These are phyloP conservation scores for Entophlyctis helioformis DNA, from an alignment of 192 early-diverging fungal species.

Conservation along the genomic window DNA sequence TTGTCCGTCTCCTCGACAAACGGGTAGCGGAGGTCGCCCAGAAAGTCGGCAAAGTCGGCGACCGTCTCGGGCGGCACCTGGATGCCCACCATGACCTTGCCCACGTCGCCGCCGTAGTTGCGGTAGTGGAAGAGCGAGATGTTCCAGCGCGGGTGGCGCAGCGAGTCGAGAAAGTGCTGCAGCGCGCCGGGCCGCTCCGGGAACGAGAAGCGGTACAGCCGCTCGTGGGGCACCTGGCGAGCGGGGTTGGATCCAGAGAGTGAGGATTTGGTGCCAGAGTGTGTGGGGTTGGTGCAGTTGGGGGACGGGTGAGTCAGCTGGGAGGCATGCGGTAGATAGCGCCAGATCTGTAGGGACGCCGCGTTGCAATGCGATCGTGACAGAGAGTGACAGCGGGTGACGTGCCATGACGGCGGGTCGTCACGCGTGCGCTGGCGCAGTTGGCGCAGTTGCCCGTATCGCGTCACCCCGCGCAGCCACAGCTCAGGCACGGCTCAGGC, in stretches of 20 bases:
- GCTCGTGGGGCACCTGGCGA: slow-evolving; percentile 58
- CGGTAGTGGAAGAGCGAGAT: slow-evolving; percentile 92
- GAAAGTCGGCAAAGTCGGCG: slow-evolving; percentile 59
- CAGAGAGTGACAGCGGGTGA: too few relatives aligned
- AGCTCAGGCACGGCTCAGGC: background rate
- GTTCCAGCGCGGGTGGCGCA: slow-evolving; percentile 28
- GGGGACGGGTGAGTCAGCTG: too few relatives aligned
- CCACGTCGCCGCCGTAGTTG: slow-evolving; percentile 91
- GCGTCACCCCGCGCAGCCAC: too few relatives aligned
- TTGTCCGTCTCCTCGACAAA: slow-evolving; percentile 91
- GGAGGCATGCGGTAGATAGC: too few relatives aligned
- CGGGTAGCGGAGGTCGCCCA: slow-evolving; percentile 71
- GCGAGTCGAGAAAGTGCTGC: slow-evolving; percentile 64
- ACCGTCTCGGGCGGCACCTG: slow-evolving; percentile 66
- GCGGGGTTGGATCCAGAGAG: too few relatives aligned
- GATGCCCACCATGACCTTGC: slow-evolving; percentile 84
- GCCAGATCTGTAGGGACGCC: too few relatives aligned
- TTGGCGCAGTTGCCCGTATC: too few relatives aligned
- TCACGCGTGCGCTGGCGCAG: too few relatives aligned
- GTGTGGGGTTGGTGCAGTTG: too few relatives aligned
- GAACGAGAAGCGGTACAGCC: slow-evolving; percentile 89
- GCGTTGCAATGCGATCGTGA: too few relatives aligned
- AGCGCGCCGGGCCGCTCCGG: slow-evolving; percentile 91
- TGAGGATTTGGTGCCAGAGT: too few relatives aligned
- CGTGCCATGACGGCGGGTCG: too few relatives aligned